Base-by-base conservation (phyloP, 2,329 filamentous ascomycete genomes). In the Xylariaceae sp. region DNA sequence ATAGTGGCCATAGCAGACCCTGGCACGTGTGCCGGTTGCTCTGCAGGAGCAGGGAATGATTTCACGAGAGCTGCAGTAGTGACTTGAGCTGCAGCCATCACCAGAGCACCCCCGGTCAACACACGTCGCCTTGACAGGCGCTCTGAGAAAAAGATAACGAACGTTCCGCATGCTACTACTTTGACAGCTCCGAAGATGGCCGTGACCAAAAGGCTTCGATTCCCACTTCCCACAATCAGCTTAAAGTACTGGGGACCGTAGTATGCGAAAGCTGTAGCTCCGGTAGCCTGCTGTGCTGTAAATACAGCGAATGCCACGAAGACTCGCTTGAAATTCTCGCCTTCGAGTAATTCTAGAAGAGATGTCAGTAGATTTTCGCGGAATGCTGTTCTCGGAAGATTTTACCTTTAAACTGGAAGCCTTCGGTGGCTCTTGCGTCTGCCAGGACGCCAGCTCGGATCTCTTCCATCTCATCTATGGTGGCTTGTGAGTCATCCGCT, bases 171-270 rank as follows among this genome's bases (percentile, higher is more conserved):
- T 10, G 73, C 71, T 4, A 66, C 55, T 12, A 79, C 74, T 53
- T 79, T 79, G 47, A 78, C 64, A 2, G 70, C 72, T 11, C 75
- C 75, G 51, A 78, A 79, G 43, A 78, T 72, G 3, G 71, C 75
- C 0, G 73, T 77, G 6, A 79, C 56, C 1, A 79, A 57, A 5
- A 79, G 64, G 35, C 68, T 67, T 27, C 65, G 62, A 36, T 71
- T 65, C 1, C 66, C 68, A 17, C 38, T 49, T 11, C 72, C 72
- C 12, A 76, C 72, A 6, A 77, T 66, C 0, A 76, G 61, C 17
- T 69, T 68, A 57, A 79, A 78, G 59, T 76, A 77, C 53, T 79
- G 75, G 5, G 75, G 74, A 0, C 72, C 73, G 43, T 76, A 78
- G 58, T 77, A 77, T 11, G 74, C 74, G 52, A 78, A 70, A 0